These are phyloP conservation scores for Lenzites betulinus DNA, from an alignment of 768 basidiomycete genomes.

Conservation along the genomic window DNA sequence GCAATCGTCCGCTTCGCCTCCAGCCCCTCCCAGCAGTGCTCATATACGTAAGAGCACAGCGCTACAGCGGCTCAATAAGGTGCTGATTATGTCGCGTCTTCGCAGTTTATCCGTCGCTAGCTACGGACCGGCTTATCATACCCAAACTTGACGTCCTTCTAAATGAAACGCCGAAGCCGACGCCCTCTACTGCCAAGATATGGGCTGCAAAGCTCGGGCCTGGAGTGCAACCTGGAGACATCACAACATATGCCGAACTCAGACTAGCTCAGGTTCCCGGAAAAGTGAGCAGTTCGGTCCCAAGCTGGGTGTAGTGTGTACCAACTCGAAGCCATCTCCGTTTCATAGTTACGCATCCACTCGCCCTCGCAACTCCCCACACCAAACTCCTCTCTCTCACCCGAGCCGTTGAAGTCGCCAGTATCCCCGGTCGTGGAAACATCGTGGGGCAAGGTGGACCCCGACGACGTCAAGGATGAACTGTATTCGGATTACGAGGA, in stretches of 20 bases:
- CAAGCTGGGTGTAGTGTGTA: no score
- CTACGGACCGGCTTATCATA: background rate
- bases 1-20: no score
- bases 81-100: background rate
- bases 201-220: constrained; percentile 13
- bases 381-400: constrained; percentile 16
- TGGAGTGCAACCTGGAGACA: constrained; percentile 8
- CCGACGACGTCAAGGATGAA: constrained; percentile 13
- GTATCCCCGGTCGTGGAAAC: constrained; percentile 10
- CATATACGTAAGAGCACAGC: constrained; percentile 14
- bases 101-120: constrained; percentile 21
- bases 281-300: background rate
- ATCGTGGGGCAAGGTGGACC: constrained; percentile 5
- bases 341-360: background rate
- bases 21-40: background rate
- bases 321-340: no score
- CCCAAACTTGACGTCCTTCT: constrained; percentile 11
- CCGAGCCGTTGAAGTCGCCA: constrained; percentile 9
- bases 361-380: constrained; percentile 10
- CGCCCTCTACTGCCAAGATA: background rate
- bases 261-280: background rate
- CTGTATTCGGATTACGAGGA: constrained; percentile 7
- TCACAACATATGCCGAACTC: constrained; percentile 10
- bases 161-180: constrained; percentile 7
- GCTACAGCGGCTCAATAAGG: background rate